Evolutionary conservation across 2,329 filamentous ascomycete species (phyloP).

Genomic region (Claviceps cyperi): DNA sequence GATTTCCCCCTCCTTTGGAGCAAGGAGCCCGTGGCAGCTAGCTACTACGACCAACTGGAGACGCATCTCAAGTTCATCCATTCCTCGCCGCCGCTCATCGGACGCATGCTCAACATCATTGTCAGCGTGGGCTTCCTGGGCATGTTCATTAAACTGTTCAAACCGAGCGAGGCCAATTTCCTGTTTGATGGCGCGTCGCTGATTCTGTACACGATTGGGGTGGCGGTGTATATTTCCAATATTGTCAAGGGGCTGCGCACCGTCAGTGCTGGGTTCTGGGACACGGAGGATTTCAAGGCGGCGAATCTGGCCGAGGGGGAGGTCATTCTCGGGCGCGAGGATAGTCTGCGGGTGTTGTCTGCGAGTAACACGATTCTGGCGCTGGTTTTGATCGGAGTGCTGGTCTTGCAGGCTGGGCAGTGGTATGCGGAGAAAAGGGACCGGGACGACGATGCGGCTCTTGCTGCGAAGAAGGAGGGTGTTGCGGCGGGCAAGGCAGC

Average conservation of each 20-base stretch:
- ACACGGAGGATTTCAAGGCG: slow-evolving; percentile 25
- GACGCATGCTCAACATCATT: slow-evolving; percentile 86
- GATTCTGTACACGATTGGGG: slow-evolving; percentile 70
- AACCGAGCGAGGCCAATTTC: slow-evolving; percentile 83
- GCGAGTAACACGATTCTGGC: slow-evolving; percentile 95
- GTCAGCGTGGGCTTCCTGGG: slow-evolving; percentile 76
- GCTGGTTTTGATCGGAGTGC: slow-evolving; percentile 76
- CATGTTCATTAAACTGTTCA: slow-evolving; percentile 90
- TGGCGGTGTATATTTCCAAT: slow-evolving; percentile 89
- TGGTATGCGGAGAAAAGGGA: slow-evolving; percentile 98
- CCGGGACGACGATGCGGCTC: slow-evolving; percentile 57
- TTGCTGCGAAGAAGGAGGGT: slow-evolving; percentile 28
- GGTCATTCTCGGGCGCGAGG: slow-evolving; percentile 64
- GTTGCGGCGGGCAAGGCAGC: slow-evolving; percentile 14
- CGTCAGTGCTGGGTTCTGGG: slow-evolving; percentile 57
- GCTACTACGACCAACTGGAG: slow-evolving; percentile 77
- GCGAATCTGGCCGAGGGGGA: slow-evolving; percentile 38
- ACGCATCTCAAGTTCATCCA: slow-evolving; percentile 83
- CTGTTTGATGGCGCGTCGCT: slow-evolving; percentile 81
- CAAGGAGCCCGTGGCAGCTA: slow-evolving; percentile 43
- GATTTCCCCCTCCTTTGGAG: slow-evolving; percentile 84
- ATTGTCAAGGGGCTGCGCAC: slow-evolving; percentile 89
- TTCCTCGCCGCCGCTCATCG: slow-evolving; percentile 80
- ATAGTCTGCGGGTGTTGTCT: slow-evolving; percentile 77
- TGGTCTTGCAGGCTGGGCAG: slow-evolving; percentile 89